Conservation (phyloP, 371 early-diverging fungal genomes). For the Actinomucor elegans region DNA sequence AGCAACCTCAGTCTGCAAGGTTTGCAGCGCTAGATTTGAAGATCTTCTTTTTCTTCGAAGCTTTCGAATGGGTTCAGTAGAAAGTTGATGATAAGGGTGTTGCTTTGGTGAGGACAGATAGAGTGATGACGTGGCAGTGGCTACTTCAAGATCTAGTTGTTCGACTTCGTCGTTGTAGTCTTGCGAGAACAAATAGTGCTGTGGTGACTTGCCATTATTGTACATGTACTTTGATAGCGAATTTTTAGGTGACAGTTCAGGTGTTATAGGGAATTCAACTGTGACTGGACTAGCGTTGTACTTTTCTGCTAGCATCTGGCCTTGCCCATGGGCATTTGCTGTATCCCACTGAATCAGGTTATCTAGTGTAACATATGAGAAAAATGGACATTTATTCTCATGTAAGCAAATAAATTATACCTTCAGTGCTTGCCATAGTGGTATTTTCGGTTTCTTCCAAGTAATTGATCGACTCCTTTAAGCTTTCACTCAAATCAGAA, state of each 20-base stretch:
- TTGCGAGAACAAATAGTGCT: neutral
- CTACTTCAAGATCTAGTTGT: slow-evolving; percentile 36
- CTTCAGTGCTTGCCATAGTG: slow-evolving; percentile 9
- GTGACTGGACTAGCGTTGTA: neutral
- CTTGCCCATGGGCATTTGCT: slow-evolving; percentile 8
- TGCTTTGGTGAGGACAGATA: slow-evolving; percentile 19
- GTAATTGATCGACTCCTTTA: slow-evolving; percentile 12
- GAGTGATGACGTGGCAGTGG: slow-evolving; percentile 29
- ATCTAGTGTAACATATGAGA: neutral
- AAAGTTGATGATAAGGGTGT: neutral
- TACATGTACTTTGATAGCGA: neutral
- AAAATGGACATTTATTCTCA: neutral
- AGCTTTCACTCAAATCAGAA: slow-evolving; percentile 15
- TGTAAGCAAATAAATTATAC: no score
- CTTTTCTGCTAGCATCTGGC: neutral
- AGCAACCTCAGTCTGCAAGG: slow-evolving; percentile 22
- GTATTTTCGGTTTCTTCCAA: slow-evolving; percentile 7
- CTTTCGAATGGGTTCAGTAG: no score
- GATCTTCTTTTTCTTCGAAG: neutral
- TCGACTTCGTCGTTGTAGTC: neutral
- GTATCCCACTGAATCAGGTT: slow-evolving; percentile 7
- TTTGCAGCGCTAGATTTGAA: slow-evolving; percentile 30
- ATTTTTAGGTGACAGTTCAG: neutral
- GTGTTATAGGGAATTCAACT: neutral
- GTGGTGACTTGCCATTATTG: neutral